A percentile compares a stretch with the other conserved stretches of the same genome.
phyloP scores from a whole-genome alignment of 2,329 filamentous ascomycete species.

The Trichoderma sp. region DNA sequence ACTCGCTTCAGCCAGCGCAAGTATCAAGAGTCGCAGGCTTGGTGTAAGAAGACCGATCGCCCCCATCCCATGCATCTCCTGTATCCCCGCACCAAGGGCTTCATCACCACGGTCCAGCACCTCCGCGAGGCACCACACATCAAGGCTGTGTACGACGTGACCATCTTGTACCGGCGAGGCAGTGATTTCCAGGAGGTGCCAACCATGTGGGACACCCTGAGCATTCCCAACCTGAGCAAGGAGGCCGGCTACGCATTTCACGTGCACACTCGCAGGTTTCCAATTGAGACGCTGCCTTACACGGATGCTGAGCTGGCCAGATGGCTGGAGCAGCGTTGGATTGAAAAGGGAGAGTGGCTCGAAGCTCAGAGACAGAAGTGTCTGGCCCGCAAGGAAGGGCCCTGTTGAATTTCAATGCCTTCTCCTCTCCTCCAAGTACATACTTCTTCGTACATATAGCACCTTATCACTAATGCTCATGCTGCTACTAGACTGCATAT shows the following conservation, averaged over 20 bases:
- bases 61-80: conserved; percentile 58
- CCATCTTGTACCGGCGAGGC: conserved; percentile 53
- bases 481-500: not conserved
- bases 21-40: conserved; percentile 51
- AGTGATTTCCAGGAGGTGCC: conserved; percentile 48
- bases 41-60: conserved; percentile 53
- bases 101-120: conserved; percentile 59
- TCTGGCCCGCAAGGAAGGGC: not conserved
- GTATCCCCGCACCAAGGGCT: conserved; percentile 62
- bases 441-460: not conserved
- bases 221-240: conserved; percentile 41
- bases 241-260: conserved; percentile 49
- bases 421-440: not conserved
- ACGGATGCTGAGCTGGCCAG: conserved; percentile 50
- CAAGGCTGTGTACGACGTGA: conserved; percentile 57
- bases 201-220: conserved; percentile 55
- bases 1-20: conserved; percentile 59
- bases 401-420: not conserved
- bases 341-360: conserved; percentile 55
- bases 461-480: not conserved
- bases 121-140: conserved; percentile 53
- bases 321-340: conserved; percentile 56
- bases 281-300: conserved; percentile 48
- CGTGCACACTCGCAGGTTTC: conserved; percentile 51
- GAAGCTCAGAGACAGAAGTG: conserved; percentile 36